Evolutionary conservation across 2,329 filamentous ascomycete genomes (phyloP), one percentile per base, ranked within the genome.

Genomic region (Scopulariopsis brevicaulis): DNA sequence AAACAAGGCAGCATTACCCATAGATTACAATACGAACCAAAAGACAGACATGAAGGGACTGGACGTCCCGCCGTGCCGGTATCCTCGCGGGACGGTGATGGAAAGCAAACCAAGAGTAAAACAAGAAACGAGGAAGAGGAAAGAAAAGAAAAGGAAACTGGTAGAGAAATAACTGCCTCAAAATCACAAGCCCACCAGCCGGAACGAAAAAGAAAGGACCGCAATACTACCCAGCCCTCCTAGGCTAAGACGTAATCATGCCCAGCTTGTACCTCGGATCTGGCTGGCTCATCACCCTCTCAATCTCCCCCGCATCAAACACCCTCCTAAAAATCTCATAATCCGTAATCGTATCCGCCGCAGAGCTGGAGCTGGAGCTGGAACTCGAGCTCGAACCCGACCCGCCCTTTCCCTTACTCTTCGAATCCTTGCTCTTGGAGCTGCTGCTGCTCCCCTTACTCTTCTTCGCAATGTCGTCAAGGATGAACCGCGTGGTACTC

Each of bases 401-500:
- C 20, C 34, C 62, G 53, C 63, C 62, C 40, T 67, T 70, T 58
- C 68, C 71, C 60, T 70, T 73, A 58, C 68, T 67, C 57, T 68
- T 70, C 40, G 65, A 66, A 62, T 32, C 28, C 28, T 32, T 73
- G 58, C 68, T 67, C 57, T 68, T 70, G 37, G 65, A 66, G 62
- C 64, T 64, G 32, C 43, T 51, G 59, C 62, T 64, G 28, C 63
- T 59, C 40, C 63, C 59, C 48, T 63, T 63, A 50, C 58, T 71
- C 65, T 82, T 83, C 64, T 81, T 83, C 58, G 71, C 72, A 54
- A 82, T 75, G 58, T 83, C 80, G 53, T 83, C 78, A 25, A 76
- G 68, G 59, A 84, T 79, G 61, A 79, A 65, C 56, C 73, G 72
- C n/a, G 72, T 69, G 0, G 80, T 83, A 69, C 76, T 81, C 66